Evolutionary conservation across 2,329 filamentous ascomycete genomes (phyloP), one percentile per base, ranked within the genome.

Genomic region (Fusarium sp.): DNA sequence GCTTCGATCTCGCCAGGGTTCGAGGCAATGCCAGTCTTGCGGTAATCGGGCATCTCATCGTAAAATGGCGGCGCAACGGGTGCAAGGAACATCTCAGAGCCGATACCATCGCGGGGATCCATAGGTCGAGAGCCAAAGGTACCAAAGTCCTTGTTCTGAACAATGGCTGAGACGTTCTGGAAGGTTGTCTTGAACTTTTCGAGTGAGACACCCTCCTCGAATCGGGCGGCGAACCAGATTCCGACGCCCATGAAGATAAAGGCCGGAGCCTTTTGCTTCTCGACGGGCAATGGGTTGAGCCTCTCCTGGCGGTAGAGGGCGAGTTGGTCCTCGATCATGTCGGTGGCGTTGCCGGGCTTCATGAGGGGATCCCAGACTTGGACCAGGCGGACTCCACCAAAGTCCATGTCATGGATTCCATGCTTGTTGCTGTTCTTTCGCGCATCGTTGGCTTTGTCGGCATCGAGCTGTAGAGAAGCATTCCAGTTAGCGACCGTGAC

Each of bases 361-460:
- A 92, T 81, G 81, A 85, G 91, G 2, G 91, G 90, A 79, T 92
- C 90, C 89, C 89, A 92, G 12, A 90, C 78, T 67, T 90, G 91
- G 22, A 67, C 57, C 8, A 75, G 61, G 27, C 72, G 72, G 17
- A 74, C 63, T 3, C 65, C 72, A 10, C 63, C 72, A n/a, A 74
- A 65, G 35, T 70, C 69, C 57, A 75, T 59, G 36, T 74, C 72
- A 51, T 74, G 72, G 11, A 70, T 73, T 24, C 71, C 66, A 51
- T 74, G 72, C 62, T 75, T 75, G 27, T 64, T 29, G 49, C 71
- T 74, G 33, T 61, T 66, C 29, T 51, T 42, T 16, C 68, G 68
- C 1, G 59, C 61, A 22, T 69, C 17, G 24, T 71, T 46, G 29
- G 74, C 74, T 24, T 70, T 73, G 31, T 76, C 72, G 29, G 44